Percentiles rank a stretch among this genome's conserved stretches.
These are phyloP conservation scores for Sistotremastrum niveocremeum DNA, from an alignment of 768 basidiomycete species.

Conservation along the genomic window DNA sequence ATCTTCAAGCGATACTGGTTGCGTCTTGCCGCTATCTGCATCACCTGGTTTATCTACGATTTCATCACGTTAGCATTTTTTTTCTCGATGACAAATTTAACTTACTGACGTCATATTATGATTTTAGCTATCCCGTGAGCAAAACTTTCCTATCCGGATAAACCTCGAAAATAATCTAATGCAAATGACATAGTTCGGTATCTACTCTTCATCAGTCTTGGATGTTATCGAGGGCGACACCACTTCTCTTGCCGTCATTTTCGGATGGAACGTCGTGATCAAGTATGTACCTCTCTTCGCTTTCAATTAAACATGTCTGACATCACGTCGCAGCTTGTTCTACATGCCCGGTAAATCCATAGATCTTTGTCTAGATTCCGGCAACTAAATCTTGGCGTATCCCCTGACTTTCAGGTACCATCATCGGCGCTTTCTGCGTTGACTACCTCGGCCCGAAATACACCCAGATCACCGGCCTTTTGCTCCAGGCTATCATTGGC, in stretches of 20 bases:
- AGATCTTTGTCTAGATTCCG: neutral
- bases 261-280: constrained; percentile 81
- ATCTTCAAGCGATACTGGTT: constrained; percentile 72
- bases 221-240: constrained; percentile 44
- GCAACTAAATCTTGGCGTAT: constrained; percentile 7
- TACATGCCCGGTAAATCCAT: constrained; percentile 41
- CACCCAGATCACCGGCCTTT: constrained; percentile 55
- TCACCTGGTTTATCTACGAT: constrained; percentile 80
- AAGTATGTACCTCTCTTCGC: constrained; percentile 33
- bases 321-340: constrained; percentile 29
- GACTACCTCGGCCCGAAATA: constrained; percentile 66
- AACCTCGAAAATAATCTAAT: constrained; percentile 2
- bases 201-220: constrained; percentile 56
- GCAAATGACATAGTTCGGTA: constrained; percentile 40
- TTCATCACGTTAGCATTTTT: constrained; percentile 49
- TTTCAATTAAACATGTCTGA: constrained; percentile 8
- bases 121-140: constrained; percentile 48
- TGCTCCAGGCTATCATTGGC: constrained; percentile 59
- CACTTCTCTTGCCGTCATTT: constrained; percentile 40
- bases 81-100: neutral
- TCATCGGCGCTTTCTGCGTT: constrained; percentile 62
- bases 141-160: constrained; percentile 1
- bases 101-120: neutral
- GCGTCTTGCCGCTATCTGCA: constrained; percentile 56
- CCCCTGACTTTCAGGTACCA: constrained; percentile 27